phyloP scores from a whole-genome alignment of 345 rosid species.

The Lepidium aucheri region DNA sequence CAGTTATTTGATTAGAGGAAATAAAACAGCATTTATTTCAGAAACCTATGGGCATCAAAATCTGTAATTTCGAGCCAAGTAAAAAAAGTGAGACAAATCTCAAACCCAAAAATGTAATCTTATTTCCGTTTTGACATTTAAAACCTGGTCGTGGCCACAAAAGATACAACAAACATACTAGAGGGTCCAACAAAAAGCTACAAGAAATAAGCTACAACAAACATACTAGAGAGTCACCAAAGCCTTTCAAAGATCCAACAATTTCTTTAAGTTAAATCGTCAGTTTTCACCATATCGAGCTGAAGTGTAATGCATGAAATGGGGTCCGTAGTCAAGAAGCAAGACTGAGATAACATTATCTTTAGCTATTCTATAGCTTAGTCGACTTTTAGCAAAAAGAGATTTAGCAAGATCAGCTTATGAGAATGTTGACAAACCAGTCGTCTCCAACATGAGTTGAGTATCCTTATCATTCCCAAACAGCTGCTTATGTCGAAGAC shows the following conservation, averaged over 20 bases:
- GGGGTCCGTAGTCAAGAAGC: background rate
- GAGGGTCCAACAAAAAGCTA: constrained; percentile 7
- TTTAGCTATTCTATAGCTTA: constrained; percentile 7
- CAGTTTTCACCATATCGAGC: background rate
- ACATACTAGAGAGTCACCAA: background rate
- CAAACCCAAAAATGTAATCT: background rate
- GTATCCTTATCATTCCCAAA: constrained; percentile 32
- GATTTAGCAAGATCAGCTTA: constrained; percentile 15
- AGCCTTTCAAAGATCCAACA: background rate
- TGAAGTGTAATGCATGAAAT: background rate
- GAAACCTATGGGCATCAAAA: background rate
- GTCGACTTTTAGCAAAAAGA: background rate
- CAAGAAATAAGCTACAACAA: constrained; percentile 9
- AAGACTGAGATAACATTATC: background rate
- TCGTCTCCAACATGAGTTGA: constrained; percentile 19
- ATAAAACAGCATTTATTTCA: background rate
- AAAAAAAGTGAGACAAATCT: background rate
- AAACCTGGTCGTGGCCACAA: background rate
- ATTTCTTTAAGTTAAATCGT: background rate
- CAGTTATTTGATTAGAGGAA: constrained; percentile 8
- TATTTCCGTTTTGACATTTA: background rate
- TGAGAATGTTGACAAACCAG: constrained; percentile 13
- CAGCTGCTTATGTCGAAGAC: constrained; percentile 44
- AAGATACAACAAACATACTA: constrained; percentile 6
- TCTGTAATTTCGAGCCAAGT: background rate